Base-by-base conservation (phyloP, 164 flowering plant species). In the Kingdonia uniflora region DNA sequence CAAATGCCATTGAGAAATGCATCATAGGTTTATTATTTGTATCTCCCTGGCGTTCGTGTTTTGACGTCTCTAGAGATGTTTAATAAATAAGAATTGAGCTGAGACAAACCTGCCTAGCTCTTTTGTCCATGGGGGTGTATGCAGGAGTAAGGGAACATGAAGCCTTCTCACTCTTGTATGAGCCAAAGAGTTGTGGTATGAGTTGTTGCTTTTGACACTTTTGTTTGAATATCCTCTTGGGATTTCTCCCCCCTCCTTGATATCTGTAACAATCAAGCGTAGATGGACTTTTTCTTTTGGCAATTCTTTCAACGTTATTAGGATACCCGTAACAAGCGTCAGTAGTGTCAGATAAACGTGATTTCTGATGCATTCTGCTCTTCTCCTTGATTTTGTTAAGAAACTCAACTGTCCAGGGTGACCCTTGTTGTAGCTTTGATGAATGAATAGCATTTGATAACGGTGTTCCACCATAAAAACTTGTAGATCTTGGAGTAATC, bases 321-420 rank as follows among this genome's bases (percentile, higher is more conserved):
- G 65, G 42, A 56, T 51, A 56, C 37, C 65, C 70, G 37, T 56
- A 65, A 63, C 24, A 51, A 64, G 76, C 60, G 35, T 66, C 14
- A 60, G 74, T 47, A 51, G 64, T 19, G 42, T 62, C 65, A 60
- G 63, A n/a, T 49, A 77, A 75, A 61, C 71, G 70, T 43, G 80
- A 65, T 52, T 74, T 72, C 62, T 73, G 68, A 19, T 71, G 81
- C 59, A 61, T 54, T 67, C 66, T 78, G 65, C 80, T 81, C 71
- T 82, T 92, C 58, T 84, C 89, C 65, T 74, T 76, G 49, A 92
- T 63, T 71, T 79, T 75, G 68, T 86, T 88, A 10, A 92, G 85
- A 70, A 92, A 88, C 52, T 86, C 95, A 16, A 74, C 66, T 10
- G 89, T 86, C 97, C 95, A 88, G 6, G 97, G 95, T 52, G 99